Evolutionary conservation across 1,284 basidiomycete genomes (phyloP), one percentile per base, ranked within the genome.

Genomic region (Pseudozyma sp.): DNA sequence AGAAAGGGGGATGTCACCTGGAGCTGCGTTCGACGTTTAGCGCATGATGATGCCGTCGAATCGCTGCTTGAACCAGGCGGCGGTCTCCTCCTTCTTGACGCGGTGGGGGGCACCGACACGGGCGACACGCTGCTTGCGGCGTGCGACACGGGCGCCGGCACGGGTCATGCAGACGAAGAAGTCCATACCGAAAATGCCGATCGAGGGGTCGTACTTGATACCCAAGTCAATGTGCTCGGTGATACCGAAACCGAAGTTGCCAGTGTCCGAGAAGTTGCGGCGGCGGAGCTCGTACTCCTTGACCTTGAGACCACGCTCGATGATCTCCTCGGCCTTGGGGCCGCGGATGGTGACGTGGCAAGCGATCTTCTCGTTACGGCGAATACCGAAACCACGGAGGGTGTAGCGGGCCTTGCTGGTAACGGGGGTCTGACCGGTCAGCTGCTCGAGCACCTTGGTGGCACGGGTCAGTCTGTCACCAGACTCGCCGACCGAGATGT

Each of bases 301-400:
- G 85, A 99, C 96, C 88, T 98, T 99, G 85, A 99, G 89, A 56
- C 94, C 96, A 85, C 97, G 94, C 89, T 99, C 97, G 83, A 99
- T 89, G 86, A 85, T 98, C 87, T 99, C 96, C 90, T 99, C 96
- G 55, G 96, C 96, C 88, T 99, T 99, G 84, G 96, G 96, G 53
- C 96, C 96, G 80, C 96, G 94, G 88, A 99, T 97, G 85, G 96
- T 99, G 85, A 99, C 96, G 88, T 99, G 96, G 82, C 92, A 93
- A 61, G 97, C 97, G 85, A 99, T 99, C 91, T 99, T 98, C 88
- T 99, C 97, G 90, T 99, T 99, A 89, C 96, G 93, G 86, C 97
- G 93, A 89, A 99, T 99, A 86, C 94, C 92, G 88, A 99, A 99
- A 65, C 93, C 93, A 85, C 96, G 94, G 87, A 99, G 94, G 84